A percentile compares a stretch with the other conserved stretches of the same genome.
Evolutionary conservation across 495 filamentous ascomycete species (phyloP).

Genomic region (Aspergillus egyptiacus): DNA sequence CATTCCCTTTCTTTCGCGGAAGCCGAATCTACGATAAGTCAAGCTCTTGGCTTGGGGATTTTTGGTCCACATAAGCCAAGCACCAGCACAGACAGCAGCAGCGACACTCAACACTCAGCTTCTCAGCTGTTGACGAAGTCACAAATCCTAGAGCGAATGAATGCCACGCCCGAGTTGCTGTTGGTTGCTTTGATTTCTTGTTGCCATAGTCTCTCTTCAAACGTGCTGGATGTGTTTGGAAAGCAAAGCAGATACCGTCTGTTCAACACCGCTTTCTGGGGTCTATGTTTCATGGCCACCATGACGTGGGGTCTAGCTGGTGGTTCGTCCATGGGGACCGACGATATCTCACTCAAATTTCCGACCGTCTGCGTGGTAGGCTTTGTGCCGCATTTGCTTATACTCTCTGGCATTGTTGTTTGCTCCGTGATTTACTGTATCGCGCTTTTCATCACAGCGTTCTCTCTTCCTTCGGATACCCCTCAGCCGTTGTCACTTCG

Average conservation of each 20-base stretch:
- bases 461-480: conserved; percentile 53
- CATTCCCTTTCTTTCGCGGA: conserved; percentile 95
- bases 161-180: conserved; percentile 84
- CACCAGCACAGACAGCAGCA: conserved; percentile 20
- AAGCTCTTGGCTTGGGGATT: conserved; percentile 62
- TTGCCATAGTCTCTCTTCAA: conserved; percentile 81
- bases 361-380: conserved; percentile 93
- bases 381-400: conserved; percentile 85
- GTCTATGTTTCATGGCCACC: conserved; percentile 75
- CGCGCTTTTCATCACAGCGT: conserved; percentile 67
- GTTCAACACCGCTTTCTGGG: conserved; percentile 83
- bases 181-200: conserved; percentile 81
- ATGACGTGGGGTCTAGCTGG: conserved; percentile 65
- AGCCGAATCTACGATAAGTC: conserved; percentile 78
- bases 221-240: conserved; percentile 71
- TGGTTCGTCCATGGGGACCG: conserved; percentile 44
- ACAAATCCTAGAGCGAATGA: conserved; percentile 52
- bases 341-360: conserved; percentile 60
- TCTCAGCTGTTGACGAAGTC: conserved; percentile 36
- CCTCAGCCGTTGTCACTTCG: conserved; percentile 35
- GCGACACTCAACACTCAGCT: conserved; percentile 23
- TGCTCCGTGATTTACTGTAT: conserved; percentile 71
- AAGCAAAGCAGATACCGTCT: conserved; percentile 73
- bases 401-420: conserved; percentile 67
- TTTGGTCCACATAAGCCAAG: conserved; percentile 48